These are phyloP conservation scores for Populus trichocarpa DNA, from an alignment of 441 rosid genomes.

Conservation along the genomic window DNA sequence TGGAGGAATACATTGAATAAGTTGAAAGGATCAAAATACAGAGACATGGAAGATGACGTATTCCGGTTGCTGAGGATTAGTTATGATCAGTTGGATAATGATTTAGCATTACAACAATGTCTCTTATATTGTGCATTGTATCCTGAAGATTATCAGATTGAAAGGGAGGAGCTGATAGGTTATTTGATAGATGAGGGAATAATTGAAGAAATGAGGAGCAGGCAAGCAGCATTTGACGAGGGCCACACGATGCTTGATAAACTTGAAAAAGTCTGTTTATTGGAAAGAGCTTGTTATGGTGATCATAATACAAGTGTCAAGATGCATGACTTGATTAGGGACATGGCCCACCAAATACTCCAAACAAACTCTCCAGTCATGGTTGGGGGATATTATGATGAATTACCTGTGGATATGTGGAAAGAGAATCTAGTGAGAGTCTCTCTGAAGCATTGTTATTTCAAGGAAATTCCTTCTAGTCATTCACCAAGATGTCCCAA, in stretches of 20 bases:
- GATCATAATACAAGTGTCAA: no score
- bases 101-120: neutral
- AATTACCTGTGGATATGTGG: constrained; percentile 23
- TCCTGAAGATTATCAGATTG: no score
- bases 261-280: no score
- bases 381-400: neutral
- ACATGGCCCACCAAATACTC: neutral
- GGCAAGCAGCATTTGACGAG: no score
- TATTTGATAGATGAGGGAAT: no score
- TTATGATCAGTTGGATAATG: neutral
- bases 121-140: neutral
- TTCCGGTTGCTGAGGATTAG: neutral
- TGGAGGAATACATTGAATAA: neutral
- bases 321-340: no score
- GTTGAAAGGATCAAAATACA: neutral
- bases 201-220: no score
- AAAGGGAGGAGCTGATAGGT: no score
- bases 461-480: constrained; percentile 8
- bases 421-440: constrained; percentile 3
- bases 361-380: neutral
- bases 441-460: neutral
- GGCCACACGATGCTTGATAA: no score
- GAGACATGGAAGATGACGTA: neutral
- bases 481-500: constrained; percentile 14
- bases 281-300: no score